Base-by-base conservation (phyloP, 169 alveolate genomes). In the Plasmodium malariae region DNA sequence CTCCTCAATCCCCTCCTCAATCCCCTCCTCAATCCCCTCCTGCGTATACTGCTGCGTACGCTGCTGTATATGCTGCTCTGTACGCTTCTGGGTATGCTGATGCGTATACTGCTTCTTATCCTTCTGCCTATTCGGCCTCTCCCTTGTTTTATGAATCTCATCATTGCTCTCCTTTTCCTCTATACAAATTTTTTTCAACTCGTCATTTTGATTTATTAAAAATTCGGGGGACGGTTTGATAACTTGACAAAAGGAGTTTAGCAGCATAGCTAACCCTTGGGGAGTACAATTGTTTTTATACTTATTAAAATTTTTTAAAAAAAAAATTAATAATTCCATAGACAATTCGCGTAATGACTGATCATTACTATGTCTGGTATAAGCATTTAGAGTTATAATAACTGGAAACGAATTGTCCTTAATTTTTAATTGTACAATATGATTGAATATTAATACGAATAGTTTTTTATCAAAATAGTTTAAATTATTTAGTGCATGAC, bases 181-280 rank as follows among this genome's bases (percentile, higher is more conserved):
- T 54, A 83, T 34, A 45, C 51, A 32, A 30, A 83, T 83, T 59
- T 57, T 65, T 14, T 68, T 48, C 45, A 83, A 48, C 17, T 83
- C 32, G 0, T 34, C 68, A n/a, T 68, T 40, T 2, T 40, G 32
- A 14, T 36, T 17, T 83, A 55, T 70, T 43, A 83, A 83, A 55
- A 83, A 83, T 9, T 34, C 63, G 21, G 91, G 91, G 17, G 91
- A 67, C 0, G 91, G 91, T 12, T 83, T 83, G 36, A 71, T 36
- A 11, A 83, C 60, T 55, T 83, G 91, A n/a, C 86, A 65, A 19
- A 83, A 67, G 2, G 86, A 83, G 26, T 83, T 83, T 34, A 83
- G 54, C 1, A 83, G 28, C 91, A 83, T 83, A 14, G 73, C 72
- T 34, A 83, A 72, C 3, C 91, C 91, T 57, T 83, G 91, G 0